Conservation (phyloP, 148 eudicot species). For the Linanthus parryae region DNA sequence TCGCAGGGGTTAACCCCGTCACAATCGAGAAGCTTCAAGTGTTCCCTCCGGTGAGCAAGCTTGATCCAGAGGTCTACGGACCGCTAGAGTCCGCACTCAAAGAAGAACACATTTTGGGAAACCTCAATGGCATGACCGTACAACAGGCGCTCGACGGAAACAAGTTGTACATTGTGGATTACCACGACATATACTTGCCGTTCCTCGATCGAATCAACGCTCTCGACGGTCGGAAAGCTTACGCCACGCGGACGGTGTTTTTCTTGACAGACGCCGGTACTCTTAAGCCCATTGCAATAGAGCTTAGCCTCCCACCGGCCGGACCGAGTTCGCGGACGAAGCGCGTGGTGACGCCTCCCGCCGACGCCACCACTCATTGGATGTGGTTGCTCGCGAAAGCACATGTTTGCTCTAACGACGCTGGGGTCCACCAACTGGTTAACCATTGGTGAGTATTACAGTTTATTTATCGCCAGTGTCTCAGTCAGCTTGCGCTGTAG, state of each 20-base stretch:
- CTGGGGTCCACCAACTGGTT: constrained; percentile 89
- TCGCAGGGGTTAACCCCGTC: constrained; percentile 89
- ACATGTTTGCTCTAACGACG: constrained; percentile 92
- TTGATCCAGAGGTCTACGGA: constrained; percentile 68
- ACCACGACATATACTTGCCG: constrained; percentile 85
- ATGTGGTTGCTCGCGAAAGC: constrained; percentile 88
- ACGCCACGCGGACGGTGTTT: constrained; percentile 78
- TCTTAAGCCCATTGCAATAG: constrained; percentile 92
- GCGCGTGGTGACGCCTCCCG: constrained; percentile 74
- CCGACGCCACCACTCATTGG: constrained; percentile 80
- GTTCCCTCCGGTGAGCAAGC: constrained; percentile 83
- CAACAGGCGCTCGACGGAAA: constrained; percentile 84
- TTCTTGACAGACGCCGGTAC: constrained; percentile 68
- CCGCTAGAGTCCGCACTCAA: constrained; percentile 70
- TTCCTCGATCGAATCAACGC: constrained; percentile 74
- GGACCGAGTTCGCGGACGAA: constrained; percentile 48
- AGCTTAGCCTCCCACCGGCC: constrained; percentile 60
- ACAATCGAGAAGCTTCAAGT: constrained; percentile 61
- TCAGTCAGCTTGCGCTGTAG: too few species aligned
- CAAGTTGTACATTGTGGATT: constrained; percentile 67
- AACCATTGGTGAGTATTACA: constrained; percentile 78
- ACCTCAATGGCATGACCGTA: constrained; percentile 79
- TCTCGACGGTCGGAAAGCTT: constrained; percentile 74
- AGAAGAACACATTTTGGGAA: constrained; percentile 68
- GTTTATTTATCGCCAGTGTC: too few species aligned